phyloP scores from a whole-genome alignment of 371 early-diverging fungal species.

The Mucor mucedo region DNA sequence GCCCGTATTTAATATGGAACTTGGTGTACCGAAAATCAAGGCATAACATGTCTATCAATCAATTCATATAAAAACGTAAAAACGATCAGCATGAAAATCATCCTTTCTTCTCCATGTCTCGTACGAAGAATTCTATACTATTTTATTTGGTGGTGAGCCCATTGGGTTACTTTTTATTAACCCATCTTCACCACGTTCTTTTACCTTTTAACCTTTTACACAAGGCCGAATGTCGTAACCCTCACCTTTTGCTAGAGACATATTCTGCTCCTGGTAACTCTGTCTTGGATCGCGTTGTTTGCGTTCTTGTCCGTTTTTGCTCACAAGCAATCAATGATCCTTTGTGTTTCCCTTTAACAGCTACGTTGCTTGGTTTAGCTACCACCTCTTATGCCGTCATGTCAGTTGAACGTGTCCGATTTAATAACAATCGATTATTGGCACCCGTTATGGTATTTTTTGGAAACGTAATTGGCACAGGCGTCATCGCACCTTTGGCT shows the following conservation, averaged over 20 bases:
- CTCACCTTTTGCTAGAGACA: slow-evolving; percentile 6
- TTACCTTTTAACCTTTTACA: slow-evolving; percentile 17
- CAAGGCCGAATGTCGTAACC: slow-evolving; percentile 7
- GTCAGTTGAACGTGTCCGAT: slow-evolving; percentile 18
- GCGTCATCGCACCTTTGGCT: slow-evolving; percentile 15
- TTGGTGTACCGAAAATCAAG: no score
- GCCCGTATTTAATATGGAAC: no score
- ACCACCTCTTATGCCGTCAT: slow-evolving; percentile 28
- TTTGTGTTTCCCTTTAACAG: slow-evolving; percentile 18
- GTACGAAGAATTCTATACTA: slow-evolving; percentile 8
- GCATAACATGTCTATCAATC: background rate
- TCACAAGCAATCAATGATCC: slow-evolving; percentile 18
- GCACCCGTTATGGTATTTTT: slow-evolving; percentile 15
- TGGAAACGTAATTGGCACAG: slow-evolving; percentile 26
- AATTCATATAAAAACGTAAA: no score
- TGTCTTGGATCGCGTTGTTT: slow-evolving; percentile 12
- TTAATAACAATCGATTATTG: background rate
- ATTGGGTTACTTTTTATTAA: slow-evolving; percentile 10
- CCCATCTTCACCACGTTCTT: slow-evolving; percentile 19
- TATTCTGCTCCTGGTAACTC: slow-evolving; percentile 17
- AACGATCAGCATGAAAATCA: no score
- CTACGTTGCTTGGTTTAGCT: slow-evolving; percentile 17
- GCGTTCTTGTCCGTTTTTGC: slow-evolving; percentile 23
- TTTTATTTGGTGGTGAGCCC: slow-evolving; percentile 13
- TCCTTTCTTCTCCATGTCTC: slow-evolving; percentile 2